Evolutionary conservation across 805 yeast species (phyloP).

Genomic region (Metschnikowia chrysomelidarum): DNA sequence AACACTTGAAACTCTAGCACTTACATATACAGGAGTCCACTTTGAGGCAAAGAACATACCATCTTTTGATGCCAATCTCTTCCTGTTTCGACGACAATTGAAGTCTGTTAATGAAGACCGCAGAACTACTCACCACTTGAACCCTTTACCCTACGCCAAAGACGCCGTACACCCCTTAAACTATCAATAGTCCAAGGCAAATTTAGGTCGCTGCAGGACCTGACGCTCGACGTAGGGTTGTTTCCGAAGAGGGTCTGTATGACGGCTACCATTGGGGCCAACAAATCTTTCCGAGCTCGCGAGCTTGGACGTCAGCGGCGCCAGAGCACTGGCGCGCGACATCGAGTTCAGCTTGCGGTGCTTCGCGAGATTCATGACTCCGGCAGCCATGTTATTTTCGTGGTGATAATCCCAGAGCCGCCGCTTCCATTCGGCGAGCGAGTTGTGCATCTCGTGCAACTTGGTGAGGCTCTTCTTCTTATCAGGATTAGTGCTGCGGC

Average conservation of each 20-base stretch:
- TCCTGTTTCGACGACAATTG: no score
- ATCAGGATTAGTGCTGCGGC: constrained; percentile 13
- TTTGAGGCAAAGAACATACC: no score
- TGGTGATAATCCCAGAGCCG: constrained; percentile 49
- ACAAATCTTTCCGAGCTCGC: constrained; percentile 7
- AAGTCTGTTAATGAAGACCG: no score
- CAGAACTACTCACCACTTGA: no score
- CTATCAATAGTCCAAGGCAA: constrained; percentile 10
- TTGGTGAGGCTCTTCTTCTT: constrained; percentile 28
- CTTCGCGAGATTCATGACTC: constrained; percentile 37
- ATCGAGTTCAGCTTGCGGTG: constrained; percentile 30
- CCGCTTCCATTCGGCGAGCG: constrained; percentile 53
- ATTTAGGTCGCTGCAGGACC: constrained; percentile 4
- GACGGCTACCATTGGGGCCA: background rate
- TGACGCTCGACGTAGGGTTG: constrained; percentile 1
- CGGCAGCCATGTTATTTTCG: constrained; percentile 30
- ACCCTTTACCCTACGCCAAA: no score
- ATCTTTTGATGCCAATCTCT: no score
- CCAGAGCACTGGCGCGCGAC: constrained; percentile 10
- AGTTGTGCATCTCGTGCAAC: constrained; percentile 50
- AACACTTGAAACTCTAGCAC: no score
- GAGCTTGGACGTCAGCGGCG: constrained; percentile 10
- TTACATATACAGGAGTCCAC: no score
- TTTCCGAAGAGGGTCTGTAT: constrained; percentile 1
- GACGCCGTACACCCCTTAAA: no score